Base-by-base conservation (phyloP, 495 filamentous ascomycete genomes). In the Xylaria nigripes region DNA sequence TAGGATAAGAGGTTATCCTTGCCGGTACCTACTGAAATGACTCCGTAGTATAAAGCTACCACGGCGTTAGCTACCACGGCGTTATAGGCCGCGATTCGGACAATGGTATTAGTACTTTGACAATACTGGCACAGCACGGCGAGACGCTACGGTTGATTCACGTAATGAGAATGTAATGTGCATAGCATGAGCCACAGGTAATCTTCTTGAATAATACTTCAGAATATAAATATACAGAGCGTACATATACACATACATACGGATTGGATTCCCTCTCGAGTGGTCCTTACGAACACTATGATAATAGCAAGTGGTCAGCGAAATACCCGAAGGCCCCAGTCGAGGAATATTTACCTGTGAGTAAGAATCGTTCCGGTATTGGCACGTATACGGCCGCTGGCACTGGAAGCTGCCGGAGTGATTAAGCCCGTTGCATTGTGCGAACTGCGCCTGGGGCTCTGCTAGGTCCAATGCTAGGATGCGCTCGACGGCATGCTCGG, bases 401-500 rank as follows among this genome's bases (percentile, higher is more conserved):
- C 75, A 78, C 43, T 58, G 55, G 25, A 61, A 69, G 42, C 67
- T 61, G 8, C 74, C 73, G 1, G 52, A 60, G 55, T 68, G 73
- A 22, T 60, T 50, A 8, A 59, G 30, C 7, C 77, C 78, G 6
- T 72, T 77, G 61, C 76, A 80, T 59, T 79, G 76, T 1, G 54
- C 45, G 29, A 57, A 69, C 55, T 59, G 55, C 8, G 56, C 22
- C 23, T 61, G 43, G 8, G 51, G 51, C 23, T 58, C 56, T 15
- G 64, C 47, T 3, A 54, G n/a, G 9, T 58, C 22, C 19, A 74
- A 46, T 8, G 62, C 72, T 12, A 77, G 58, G 51, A 83, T 81
- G 38, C 61, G 68, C 45, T 73, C 69, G 0, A 70, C 61, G 2
- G 80, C 80, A 30, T 70, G 71, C 58, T 83, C 80, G 6, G 76